Percentiles rank a stretch among this genome's conserved stretches.
phyloP scores from a whole-genome alignment of 1,284 basidiomycete species.

The Moniliophthora roreri region DNA sequence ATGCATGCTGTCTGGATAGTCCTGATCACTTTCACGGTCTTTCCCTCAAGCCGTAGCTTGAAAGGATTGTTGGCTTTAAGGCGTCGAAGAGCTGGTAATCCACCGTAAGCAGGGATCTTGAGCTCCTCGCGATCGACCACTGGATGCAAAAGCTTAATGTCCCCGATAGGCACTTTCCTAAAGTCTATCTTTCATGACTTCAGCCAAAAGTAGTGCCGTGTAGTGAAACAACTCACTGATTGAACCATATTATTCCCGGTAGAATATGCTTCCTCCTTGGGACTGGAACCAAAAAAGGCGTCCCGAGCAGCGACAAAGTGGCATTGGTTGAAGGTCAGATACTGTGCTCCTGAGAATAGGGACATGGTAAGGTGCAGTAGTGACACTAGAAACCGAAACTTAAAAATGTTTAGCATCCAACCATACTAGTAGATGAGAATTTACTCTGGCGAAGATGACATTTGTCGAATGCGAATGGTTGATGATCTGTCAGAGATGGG shows the following conservation, averaged over 20 bases:
- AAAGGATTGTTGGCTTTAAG: not conserved
- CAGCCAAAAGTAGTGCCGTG: not conserved
- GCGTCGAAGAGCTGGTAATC: not conserved
- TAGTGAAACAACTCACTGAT: not conserved
- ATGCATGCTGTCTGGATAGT: not conserved
- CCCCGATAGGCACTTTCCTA: not conserved
- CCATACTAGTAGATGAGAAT: no score
- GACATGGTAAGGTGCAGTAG: no score
- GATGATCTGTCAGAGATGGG: no score
- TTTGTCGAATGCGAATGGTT: no score
- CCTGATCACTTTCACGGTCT: not conserved
- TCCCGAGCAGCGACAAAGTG: not conserved
- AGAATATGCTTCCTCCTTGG: not conserved
- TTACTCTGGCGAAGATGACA: no score
- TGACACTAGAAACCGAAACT: no score
- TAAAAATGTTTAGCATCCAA: no score
- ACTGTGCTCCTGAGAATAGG: not conserved
- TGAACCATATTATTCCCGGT: not conserved
- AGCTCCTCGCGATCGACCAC: not conserved
- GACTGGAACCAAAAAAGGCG: not conserved
- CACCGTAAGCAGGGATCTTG: not conserved
- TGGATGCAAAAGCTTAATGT: not conserved
- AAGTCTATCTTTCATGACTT: not conserved
- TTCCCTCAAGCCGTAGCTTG: not conserved
- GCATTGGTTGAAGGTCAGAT: not conserved